phyloP scores from a whole-genome alignment of 345 rosid species.

The Eucalyptus tenuipes region DNA sequence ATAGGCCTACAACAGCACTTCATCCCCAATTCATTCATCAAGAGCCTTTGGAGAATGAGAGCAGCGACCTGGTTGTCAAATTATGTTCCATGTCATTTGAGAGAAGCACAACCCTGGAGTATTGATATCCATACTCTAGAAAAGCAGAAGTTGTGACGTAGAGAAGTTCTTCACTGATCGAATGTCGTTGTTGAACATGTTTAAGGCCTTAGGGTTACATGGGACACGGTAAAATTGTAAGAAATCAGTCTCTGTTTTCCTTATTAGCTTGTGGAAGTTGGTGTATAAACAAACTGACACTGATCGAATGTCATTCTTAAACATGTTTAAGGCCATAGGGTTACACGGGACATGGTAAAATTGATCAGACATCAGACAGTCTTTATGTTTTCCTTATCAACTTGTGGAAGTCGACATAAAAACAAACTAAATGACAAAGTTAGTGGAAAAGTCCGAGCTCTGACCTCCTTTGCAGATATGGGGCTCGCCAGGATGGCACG shows the following conservation, averaged over 20 bases:
- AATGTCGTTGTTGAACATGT: background rate
- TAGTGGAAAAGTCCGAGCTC: background rate
- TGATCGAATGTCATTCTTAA: background rate
- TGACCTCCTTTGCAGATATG: conserved; percentile 32
- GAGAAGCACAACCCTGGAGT: background rate
- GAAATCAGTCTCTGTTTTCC: background rate
- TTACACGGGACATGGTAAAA: background rate
- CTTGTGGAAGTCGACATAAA: background rate
- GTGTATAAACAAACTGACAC: background rate
- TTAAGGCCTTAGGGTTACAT: background rate
- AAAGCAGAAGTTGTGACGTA: background rate
- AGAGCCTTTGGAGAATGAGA: conserved; percentile 21
- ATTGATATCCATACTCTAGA: background rate
- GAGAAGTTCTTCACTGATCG: background rate
- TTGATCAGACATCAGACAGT: background rate
- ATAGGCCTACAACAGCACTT: conserved; percentile 21
- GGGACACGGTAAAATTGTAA: background rate
- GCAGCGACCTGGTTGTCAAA: conserved; percentile 23
- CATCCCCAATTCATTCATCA: conserved; percentile 21
- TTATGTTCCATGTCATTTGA: background rate
- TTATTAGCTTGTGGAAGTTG: background rate
- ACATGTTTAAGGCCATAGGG: background rate
- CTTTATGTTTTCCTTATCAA: background rate
- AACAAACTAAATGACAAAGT: background rate
- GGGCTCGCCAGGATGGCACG: conserved; percentile 34